phyloP scores from a whole-genome alignment of 306 rosid genomes.

The Acacia acuminata region DNA sequence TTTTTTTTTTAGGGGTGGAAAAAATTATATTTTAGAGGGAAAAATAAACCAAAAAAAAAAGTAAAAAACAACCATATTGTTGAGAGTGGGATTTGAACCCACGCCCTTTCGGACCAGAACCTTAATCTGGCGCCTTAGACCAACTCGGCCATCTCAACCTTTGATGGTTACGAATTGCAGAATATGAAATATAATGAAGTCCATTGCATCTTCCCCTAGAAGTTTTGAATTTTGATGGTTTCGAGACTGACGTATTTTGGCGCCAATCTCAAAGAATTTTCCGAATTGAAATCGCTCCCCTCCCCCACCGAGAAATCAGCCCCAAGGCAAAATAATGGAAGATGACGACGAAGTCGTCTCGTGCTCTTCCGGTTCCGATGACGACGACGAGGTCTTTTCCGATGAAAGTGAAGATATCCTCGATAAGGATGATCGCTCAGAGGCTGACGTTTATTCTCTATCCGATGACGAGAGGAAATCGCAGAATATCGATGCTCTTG shows the following conservation, averaged over 20 bases:
- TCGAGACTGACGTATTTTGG: background rate
- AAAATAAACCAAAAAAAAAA: background rate
- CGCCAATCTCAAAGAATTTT: background rate
- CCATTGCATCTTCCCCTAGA: background rate
- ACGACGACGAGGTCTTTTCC: constrained; percentile 48
- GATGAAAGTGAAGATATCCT: constrained; percentile 30
- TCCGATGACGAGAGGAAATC: constrained; percentile 58
- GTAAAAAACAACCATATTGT: background rate
- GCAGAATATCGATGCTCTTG: constrained; percentile 81
- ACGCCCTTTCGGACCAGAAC: constrained; percentile 22
- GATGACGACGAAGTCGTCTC: constrained; percentile 50
- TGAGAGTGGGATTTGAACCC: constrained; percentile 20
- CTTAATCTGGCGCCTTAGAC: constrained; percentile 21
- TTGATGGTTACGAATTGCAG: no score
- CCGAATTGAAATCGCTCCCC: background rate
- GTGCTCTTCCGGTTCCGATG: constrained; percentile 57
- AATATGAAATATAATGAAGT: no score
- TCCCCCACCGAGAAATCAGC: background rate
- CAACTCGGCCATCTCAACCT: constrained; percentile 9
- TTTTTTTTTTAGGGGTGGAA: no score
- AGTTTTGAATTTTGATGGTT: background rate
- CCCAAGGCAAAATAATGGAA: constrained; percentile 38
- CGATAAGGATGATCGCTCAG: background rate
- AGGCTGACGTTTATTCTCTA: constrained; percentile 24
- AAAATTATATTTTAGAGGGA: no score